Percentiles rank a stretch among this genome's conserved stretches.
Conservation (phyloP, 345 rosid species). For the Eucalyptus decipiens region DNA sequence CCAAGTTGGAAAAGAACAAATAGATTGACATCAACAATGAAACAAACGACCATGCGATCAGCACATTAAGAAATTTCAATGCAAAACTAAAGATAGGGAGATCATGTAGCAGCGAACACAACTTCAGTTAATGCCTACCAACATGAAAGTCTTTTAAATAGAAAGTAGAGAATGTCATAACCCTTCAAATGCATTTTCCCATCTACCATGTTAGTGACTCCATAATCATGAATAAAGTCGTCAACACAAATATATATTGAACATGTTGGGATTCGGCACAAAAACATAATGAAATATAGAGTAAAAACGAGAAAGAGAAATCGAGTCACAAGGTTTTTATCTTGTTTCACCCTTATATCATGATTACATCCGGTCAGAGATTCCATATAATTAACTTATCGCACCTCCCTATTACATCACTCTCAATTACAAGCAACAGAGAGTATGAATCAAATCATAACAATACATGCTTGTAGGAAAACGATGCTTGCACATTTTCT, state of each 20-base stretch:
- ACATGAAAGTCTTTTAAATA: background rate
- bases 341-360: no score
- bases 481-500: conserved; percentile 72
- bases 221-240: conserved; percentile 36
- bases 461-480: conserved; percentile 45
- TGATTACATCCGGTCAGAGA: no score
- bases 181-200: conserved; percentile 70
- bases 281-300: no score
- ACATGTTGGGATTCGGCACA: no score
- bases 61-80: background rate
- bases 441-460: no score
- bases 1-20: background rate
- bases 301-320: no score
- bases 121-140: background rate
- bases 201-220: conserved; percentile 17
- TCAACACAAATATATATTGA: conserved; percentile 37
- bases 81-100: background rate
- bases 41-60: background rate
- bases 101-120: background rate
- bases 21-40: background rate
- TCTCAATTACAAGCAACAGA: no score
- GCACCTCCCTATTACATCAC: no score
- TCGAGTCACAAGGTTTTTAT: no score
- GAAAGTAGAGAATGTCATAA: conserved; percentile 12
- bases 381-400: no score